phyloP scores from a whole-genome alignment of 2,329 filamentous ascomycete species.

The Trichoderma asperellum region DNA sequence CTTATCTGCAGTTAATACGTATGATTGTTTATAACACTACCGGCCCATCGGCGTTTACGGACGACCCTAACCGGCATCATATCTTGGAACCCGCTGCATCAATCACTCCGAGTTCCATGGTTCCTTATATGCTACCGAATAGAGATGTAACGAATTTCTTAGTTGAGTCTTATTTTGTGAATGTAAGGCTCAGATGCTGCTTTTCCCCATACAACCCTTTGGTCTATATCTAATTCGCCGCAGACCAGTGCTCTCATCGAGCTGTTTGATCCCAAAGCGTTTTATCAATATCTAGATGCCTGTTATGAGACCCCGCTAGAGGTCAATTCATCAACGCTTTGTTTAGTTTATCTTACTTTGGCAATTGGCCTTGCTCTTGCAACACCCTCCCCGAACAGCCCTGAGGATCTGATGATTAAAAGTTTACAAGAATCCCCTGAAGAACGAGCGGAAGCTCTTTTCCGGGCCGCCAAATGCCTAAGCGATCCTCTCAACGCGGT shows the following conservation, averaged over 20 bases:
- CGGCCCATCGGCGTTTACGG: constrained; percentile 61
- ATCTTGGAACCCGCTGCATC: constrained; percentile 59
- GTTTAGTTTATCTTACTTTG: constrained; percentile 64
- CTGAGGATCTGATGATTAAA: constrained; percentile 55
- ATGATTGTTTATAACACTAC: constrained; percentile 60
- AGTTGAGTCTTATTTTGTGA: constrained; percentile 59
- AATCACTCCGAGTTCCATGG: constrained; percentile 40
- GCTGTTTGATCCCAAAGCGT: constrained; percentile 57
- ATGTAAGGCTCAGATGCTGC: constrained; percentile 48
- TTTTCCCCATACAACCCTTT: neutral
- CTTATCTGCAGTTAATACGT: constrained; percentile 63
- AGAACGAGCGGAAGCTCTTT: constrained; percentile 65
- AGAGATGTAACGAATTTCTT: constrained; percentile 54
- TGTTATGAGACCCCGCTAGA: constrained; percentile 60
- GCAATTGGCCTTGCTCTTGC: constrained; percentile 65
- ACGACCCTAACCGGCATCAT: constrained; percentile 59
- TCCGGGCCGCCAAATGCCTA: constrained; percentile 60
- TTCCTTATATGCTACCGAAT: constrained; percentile 51
- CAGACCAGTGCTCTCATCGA: constrained; percentile 65
- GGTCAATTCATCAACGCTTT: constrained; percentile 56
- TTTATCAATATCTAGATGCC: constrained; percentile 53
- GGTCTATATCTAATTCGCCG: constrained; percentile 3
- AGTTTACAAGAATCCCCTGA: constrained; percentile 53
- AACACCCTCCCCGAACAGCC: constrained; percentile 53
- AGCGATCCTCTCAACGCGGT: constrained; percentile 52